Conservation (phyloP, 1,284 basidiomycete genomes). For the Cutaneotrichosporon cutaneum region DNA sequence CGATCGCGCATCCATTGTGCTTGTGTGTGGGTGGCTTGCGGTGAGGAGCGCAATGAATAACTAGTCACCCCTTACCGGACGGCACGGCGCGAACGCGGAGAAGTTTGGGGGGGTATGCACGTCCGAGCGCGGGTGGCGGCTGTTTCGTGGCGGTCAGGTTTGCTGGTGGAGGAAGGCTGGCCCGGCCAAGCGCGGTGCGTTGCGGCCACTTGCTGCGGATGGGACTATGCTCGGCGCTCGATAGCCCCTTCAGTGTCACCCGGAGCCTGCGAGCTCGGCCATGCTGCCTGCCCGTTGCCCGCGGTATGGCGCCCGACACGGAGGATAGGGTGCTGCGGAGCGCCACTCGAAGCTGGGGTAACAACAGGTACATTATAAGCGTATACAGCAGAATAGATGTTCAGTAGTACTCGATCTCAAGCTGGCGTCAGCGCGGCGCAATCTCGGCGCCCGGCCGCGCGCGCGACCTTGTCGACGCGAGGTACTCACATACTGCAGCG, state of each 20-base stretch:
- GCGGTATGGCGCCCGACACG: neutral
- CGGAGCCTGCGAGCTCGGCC: neutral
- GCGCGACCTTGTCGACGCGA: neutral
- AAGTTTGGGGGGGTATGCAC: neutral
- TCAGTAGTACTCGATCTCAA: conserved; percentile 12
- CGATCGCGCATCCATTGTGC: neutral
- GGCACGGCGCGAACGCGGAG: neutral
- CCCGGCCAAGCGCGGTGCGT: neutral
- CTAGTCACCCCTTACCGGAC: neutral
- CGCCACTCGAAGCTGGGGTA: neutral
- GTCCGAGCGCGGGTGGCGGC: neutral
- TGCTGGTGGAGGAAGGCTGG: neutral
- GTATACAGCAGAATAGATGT: neutral
- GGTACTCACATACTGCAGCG: conserved; percentile 55
- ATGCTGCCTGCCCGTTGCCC: neutral
- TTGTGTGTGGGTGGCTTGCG: neutral
- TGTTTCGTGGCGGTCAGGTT: neutral
- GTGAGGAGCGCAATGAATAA: neutral
- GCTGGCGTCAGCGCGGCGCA: conserved; percentile 1
- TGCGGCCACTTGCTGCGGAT: neutral
- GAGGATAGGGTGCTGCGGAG: neutral
- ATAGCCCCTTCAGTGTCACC: neutral
- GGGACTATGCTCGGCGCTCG: neutral
- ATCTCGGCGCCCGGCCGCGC: neutral
- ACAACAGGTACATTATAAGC: conserved; percentile 11